Percentiles rank a stretch among this genome's conserved stretches.
Evolutionary conservation across 148 eudicot species (phyloP).

Genomic region (Oxyria digyna): DNA sequence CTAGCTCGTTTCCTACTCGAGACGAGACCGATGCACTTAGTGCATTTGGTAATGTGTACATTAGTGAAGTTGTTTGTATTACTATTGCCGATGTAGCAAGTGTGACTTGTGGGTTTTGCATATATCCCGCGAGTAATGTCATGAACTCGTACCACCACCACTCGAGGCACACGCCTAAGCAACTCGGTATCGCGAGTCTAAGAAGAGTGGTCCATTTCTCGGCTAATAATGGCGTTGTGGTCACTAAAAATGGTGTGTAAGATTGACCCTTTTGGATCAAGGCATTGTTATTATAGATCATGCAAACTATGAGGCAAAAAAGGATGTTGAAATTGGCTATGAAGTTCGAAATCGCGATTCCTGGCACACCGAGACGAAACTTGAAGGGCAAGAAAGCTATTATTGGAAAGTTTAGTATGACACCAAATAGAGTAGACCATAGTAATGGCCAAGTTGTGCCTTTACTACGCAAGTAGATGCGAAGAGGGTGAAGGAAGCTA

Average conservation of each 20-base stretch:
- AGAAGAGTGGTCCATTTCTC: conserved; percentile 57
- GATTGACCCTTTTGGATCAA: conserved; percentile 18
- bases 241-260: conserved; percentile 22
- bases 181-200: conserved; percentile 60
- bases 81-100: conserved; percentile 78
- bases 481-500: conserved; percentile 75
- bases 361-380: conserved; percentile 47
- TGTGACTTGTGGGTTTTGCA: conserved; percentile 47
- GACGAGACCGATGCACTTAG: conserved; percentile 73
- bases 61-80: conserved; percentile 75
- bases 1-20: conserved; percentile 79
- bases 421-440: conserved; percentile 56
- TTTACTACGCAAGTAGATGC: conserved; percentile 63
- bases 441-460: conserved; percentile 72
- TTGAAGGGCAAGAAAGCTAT: conserved; percentile 44
- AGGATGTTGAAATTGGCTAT: conserved; percentile 47
- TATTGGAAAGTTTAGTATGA: conserved; percentile 48
- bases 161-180: conserved; percentile 67
- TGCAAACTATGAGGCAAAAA: conserved; percentile 40
- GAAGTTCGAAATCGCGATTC: conserved; percentile 51
- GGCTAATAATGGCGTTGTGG: conserved; percentile 21
- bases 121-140: conserved; percentile 79
- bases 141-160: conserved; percentile 98
- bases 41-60: conserved; percentile 50
- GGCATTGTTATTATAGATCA: conserved; percentile 12